Evolutionary conservation across 1,284 basidiomycete genomes (phyloP).

Genomic region (Hortiboletus rubellus): DNA sequence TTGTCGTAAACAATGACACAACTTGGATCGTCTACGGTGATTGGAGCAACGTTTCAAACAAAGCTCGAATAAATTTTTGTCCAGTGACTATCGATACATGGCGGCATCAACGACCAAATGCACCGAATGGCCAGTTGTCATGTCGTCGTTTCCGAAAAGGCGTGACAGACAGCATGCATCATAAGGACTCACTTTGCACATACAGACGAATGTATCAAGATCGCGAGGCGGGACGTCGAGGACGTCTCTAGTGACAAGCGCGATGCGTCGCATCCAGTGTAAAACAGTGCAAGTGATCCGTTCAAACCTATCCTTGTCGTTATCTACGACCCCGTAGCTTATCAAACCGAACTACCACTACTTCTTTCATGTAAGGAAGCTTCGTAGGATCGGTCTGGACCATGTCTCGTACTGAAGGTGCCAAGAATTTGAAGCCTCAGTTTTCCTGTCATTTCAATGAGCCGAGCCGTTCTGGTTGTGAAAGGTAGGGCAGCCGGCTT

Average conservation of each 20-base stretch:
- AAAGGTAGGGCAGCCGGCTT: constrained; percentile 2
- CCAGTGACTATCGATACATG: too few species aligned
- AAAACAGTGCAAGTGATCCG: neutral
- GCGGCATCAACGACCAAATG: too few species aligned
- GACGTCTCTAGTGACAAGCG: neutral
- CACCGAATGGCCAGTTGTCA: too few species aligned
- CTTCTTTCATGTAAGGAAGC: constrained; percentile 36
- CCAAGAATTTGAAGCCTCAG: constrained; percentile 32
- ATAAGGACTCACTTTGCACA: too few species aligned
- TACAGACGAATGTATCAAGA: neutral
- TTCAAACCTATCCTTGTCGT: neutral
- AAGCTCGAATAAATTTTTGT: too few species aligned
- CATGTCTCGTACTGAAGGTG: constrained; percentile 33
- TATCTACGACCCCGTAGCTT: constrained; percentile 12
- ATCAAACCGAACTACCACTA: constrained; percentile 33
- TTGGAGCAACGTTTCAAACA: too few species aligned
- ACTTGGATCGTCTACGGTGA: too few species aligned
- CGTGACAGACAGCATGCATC: too few species aligned
- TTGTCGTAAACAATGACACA: too few species aligned
- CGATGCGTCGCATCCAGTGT: constrained; percentile 17
- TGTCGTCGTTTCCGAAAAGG: too few species aligned
- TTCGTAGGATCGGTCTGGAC: constrained; percentile 29
- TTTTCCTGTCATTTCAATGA: neutral
- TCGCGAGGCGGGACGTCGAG: neutral
- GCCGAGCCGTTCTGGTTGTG: neutral